A percentile compares a stretch with the other conserved stretches of the same genome.
Conservation (phyloP, 306 rosid species). For the Alnus glutinosa region DNA sequence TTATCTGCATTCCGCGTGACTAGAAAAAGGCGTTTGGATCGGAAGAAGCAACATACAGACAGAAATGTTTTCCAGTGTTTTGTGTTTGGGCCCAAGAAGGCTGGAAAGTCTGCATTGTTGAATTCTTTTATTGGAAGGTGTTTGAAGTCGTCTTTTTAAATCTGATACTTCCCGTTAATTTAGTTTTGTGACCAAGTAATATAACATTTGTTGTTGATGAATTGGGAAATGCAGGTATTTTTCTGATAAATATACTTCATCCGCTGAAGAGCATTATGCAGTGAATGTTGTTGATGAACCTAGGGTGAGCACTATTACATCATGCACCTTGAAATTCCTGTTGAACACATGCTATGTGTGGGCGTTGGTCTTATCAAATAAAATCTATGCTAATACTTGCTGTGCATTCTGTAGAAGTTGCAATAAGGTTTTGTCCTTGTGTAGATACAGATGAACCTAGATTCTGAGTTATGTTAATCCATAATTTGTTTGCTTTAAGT, state of each 20-base stretch:
- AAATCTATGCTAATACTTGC: no score
- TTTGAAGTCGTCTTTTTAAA: conserved; percentile 7
- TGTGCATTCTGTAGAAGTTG: no score
- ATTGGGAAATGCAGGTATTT: conserved; percentile 52
- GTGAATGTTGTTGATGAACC: conserved; percentile 61
- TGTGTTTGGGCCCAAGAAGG: conserved; percentile 89
- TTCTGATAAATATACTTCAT: conserved; percentile 62
- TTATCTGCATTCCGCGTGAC: conserved; percentile 78
- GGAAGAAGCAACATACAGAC: conserved; percentile 83
- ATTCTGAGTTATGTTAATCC: no score
- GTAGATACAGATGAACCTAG: no score
- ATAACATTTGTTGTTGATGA: conserved; percentile 25
- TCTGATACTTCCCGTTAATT: conserved; percentile 8
- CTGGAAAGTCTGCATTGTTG: conserved; percentile 88
- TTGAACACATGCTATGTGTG: not conserved
- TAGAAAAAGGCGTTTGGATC: conserved; percentile 77
- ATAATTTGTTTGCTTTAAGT: no score
- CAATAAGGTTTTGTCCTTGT: no score
- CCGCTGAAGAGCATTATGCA: conserved; percentile 73
- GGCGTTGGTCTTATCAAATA: no score
- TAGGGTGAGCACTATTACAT: conserved; percentile 41
- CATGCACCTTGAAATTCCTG: not conserved
- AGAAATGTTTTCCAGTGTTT: conserved; percentile 88
- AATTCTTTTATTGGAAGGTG: conserved; percentile 91
- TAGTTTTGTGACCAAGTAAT: not conserved